Evolutionary conservation across 805 yeast genomes (phyloP).

Genomic region (Schwanniomyces pseudopolymorphus): DNA sequence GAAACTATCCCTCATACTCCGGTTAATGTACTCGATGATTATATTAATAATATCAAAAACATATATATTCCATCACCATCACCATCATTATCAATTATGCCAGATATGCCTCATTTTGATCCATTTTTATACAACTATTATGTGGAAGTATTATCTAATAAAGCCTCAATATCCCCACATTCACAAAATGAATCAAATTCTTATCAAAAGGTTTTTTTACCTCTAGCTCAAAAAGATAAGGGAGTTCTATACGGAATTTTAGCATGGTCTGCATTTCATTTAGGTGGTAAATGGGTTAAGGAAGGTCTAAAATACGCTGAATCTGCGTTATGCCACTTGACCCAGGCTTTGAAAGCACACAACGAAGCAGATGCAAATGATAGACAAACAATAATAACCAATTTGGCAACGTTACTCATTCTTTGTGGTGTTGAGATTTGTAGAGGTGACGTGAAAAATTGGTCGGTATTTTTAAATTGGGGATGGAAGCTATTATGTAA

Average conservation of each 20-base stretch:
- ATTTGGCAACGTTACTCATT: constrained; percentile 65
- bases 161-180: constrained; percentile 48
- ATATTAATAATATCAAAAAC: constrained; percentile 17
- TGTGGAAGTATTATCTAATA: constrained; percentile 41
- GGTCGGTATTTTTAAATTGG: constrained; percentile 66
- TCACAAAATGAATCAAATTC: constrained; percentile 46
- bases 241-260: constrained; percentile 53
- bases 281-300: constrained; percentile 44
- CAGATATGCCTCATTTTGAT: constrained; percentile 33
- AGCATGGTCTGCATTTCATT: constrained; percentile 57
- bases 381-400: constrained; percentile 36
- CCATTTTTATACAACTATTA: constrained; percentile 48
- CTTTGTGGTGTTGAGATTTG: constrained; percentile 81
- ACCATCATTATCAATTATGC: constrained; percentile 17
- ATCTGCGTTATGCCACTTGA: constrained; percentile 45
- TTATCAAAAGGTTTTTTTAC: constrained; percentile 52
- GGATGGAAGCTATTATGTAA: constrained; percentile 62
- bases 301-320: constrained; percentile 52
- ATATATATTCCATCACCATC: constrained; percentile 27
- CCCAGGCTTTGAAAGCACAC: constrained; percentile 17
- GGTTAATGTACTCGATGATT: background rate
- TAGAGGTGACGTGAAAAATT: constrained; percentile 74
- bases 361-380: constrained; percentile 11
- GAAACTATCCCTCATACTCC: background rate
- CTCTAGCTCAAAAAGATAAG: constrained; percentile 51